Base-by-base conservation (phyloP, 78 protist genomes). In the Isochrysis galbana region DNA sequence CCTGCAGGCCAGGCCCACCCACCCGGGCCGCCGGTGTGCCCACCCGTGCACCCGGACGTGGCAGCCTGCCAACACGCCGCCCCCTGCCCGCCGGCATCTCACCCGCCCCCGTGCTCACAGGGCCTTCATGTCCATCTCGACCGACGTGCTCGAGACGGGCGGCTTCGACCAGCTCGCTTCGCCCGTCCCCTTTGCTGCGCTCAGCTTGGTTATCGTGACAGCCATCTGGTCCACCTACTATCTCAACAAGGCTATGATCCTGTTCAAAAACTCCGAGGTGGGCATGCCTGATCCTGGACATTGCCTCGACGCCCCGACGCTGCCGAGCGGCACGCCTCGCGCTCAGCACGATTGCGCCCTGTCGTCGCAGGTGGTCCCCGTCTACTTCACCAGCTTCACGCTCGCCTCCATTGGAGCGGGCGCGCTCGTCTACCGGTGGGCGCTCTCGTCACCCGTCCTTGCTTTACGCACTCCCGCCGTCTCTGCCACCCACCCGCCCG, bases 231-330 rank as follows among this genome's bases (percentile, higher is more conserved):
- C 32, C 42, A 41, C 77, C n/a, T 4, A 14, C n/a, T 67, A 32
- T 80, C 91, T 88, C 17, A 61, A 88, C 80, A 41, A 14, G 74
- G 91, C 91, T 11, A 61, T 88, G 91, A 17, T 32, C 41, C 0
- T 29, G 69, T 89, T 89, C 29, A 38, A 29, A 5, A 25, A 78
- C 61, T 45, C 82, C 19, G 87, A 89, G 61, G 82, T 69, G n/a
- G 21, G 55, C 88, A 82, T 61, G 70, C 42, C 51, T 14, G 36
- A 5, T 25, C 10, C n/a, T n/a, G n/a, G n/a, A n/a, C n/a, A n/a
- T n/a, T n/a, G 51, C 36, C 88, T 25, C 41, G 42, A 42, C 88
- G 55, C 42, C n/a, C n/a, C n/a, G n/a, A n/a, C n/a, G n/a, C n/a
- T n/a, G n/a, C n/a, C n/a, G n/a, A n/a, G n/a, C n/a, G n/a, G n/a